Evolutionary conservation across 176 grass and related monocot species (phyloP), one percentile per base, ranked within the genome.

Genomic region (Musa schizocarpa): DNA sequence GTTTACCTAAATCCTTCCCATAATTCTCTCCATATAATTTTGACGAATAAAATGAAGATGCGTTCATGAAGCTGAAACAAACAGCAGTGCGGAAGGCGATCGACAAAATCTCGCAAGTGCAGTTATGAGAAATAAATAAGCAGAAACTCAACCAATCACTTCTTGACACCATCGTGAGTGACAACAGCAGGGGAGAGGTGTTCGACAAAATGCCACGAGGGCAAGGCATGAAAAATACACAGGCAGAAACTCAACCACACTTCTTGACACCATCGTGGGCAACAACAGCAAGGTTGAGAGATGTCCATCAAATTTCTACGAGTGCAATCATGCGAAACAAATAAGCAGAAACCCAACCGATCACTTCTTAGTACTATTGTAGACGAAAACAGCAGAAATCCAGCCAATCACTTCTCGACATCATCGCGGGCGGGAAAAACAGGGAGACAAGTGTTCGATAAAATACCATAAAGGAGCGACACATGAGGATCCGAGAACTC

Each of bases 401-500:
- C 34, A 43, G 6, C 34, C 34, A 43, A 43, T 43, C 34, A 43
- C 34, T 43, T 43, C 34, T 43, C 34, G 34, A 5, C 34, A 43
- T 43, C 34, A 43, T 43, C 34, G 34, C 34, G 34, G 34, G 34
- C 34, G 34, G 34, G 4, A 5, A 43, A 43, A 8, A 61, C 19
- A 61, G 57, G 57, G 57, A 7, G 57, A 9, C 7, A 48, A 25
- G 67, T 43, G 25, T 43, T 69, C 14, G 19, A 9, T 22, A 53
- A 24, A 54, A 53, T 52, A 25, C 11, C 20, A 25, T 13, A 55
- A 23, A 25, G 2, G 11, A 54, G 8, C 80, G 25, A 52, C 57
- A 9, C 20, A 1, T 58, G 27, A 29, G 29, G 9, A 13, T 14
- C 68, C 9, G 65, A 80, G 65, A 83, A 75, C 49, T 81, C 78